A percentile compares a stretch with the other conserved stretches of the same genome.
phyloP scores from a whole-genome alignment of 1,139 yeast genomes.

The Saccharomyces hybrid region DNA sequence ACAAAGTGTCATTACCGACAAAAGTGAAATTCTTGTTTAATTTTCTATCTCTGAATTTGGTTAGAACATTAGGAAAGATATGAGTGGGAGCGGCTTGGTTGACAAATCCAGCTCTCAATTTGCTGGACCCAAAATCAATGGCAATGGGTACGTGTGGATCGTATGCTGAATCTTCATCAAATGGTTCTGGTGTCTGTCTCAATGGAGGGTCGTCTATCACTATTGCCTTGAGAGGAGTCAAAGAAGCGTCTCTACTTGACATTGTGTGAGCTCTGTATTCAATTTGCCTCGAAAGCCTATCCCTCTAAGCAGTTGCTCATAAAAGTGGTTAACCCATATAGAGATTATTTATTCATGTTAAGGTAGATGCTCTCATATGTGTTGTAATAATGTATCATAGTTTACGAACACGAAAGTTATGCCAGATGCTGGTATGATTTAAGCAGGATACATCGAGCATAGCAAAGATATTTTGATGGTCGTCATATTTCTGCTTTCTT shows the following conservation, averaged over 20 bases:
- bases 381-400: background rate
- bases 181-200: conserved; percentile 43
- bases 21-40: conserved; percentile 55
- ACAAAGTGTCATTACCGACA: conserved; percentile 73
- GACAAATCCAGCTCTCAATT: conserved; percentile 67
- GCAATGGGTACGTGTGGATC: conserved; percentile 63
- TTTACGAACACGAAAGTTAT: background rate
- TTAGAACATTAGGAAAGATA: conserved; percentile 58
- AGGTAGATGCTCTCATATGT: background rate
- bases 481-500: background rate
- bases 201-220: conserved; percentile 42
- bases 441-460: background rate
- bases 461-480: background rate
- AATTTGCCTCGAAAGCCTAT: background rate
- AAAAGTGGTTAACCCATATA: background rate
- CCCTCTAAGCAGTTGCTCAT: no score
- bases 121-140: conserved; percentile 67
- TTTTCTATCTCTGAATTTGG: conserved; percentile 75
- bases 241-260: conserved; percentile 24
- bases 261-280: conserved; percentile 5
- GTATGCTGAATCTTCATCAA: conserved; percentile 40
- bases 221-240: conserved; percentile 46
- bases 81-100: conserved; percentile 48
- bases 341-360: background rate
- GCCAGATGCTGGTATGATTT: background rate